Percentiles rank a stretch among this genome's conserved stretches.
These are phyloP conservation scores for Daldinia decipiens DNA, from an alignment of 495 filamentous ascomycete species.

Conservation along the genomic window DNA sequence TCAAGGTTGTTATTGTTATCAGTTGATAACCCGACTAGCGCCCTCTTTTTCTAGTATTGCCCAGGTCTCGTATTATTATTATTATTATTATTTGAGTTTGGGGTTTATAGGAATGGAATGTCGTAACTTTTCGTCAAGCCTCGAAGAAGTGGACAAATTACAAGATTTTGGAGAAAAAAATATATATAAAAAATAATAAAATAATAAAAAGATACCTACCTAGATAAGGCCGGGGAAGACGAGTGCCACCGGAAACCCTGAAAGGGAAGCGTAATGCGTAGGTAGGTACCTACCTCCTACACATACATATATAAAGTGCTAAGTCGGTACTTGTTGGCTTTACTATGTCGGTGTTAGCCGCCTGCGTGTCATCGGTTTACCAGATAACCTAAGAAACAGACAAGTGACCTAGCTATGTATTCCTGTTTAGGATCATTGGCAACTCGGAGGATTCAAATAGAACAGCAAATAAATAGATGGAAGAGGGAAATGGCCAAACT, in stretches of 20 bases:
- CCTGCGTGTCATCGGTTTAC: constrained; percentile 36
- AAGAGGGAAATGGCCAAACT: background rate
- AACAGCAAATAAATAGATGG: background rate
- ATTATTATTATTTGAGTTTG: background rate
- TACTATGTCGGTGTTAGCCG: constrained; percentile 28
- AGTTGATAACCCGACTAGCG: constrained; percentile 14
- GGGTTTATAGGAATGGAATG: background rate
- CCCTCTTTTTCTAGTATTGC: constrained; percentile 10
- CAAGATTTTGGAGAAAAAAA: background rate
- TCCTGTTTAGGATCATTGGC: background rate
- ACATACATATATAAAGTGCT: constrained; percentile 11
- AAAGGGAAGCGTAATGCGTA: constrained; percentile 1
- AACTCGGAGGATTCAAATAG: background rate
- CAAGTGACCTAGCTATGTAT: background rate
- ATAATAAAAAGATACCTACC: no score
- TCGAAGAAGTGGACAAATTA: background rate
- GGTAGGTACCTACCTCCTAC: background rate
- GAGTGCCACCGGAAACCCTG: background rate
- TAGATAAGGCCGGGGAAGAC: background rate
- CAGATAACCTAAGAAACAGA: constrained; percentile 23
- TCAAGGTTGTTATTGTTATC: no score
- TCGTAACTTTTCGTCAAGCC: background rate
- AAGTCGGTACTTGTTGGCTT: constrained; percentile 21
- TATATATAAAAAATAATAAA: background rate
- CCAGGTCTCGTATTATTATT: background rate